Conservation (phyloP, 805 yeast genomes). For the Pichia exigua region DNA sequence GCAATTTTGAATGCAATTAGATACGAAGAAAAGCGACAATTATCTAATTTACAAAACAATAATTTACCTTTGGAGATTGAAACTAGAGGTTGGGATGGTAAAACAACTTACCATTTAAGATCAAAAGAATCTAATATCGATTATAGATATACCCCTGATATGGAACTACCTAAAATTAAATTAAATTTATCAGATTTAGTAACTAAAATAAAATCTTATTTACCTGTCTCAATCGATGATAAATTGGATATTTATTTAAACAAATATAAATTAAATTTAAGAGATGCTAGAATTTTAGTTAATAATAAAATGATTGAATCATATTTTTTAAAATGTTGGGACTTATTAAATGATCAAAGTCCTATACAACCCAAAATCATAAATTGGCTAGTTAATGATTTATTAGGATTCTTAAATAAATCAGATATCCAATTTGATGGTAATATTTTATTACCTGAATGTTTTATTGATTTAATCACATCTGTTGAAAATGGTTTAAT, state of each 20-base stretch:
- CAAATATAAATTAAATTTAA: slow-evolving; percentile 53
- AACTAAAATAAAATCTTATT: slow-evolving; percentile 29
- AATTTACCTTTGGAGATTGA: slow-evolving; percentile 31
- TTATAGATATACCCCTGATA: slow-evolving; percentile 91
- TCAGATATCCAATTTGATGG: slow-evolving; percentile 31
- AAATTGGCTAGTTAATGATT: slow-evolving; percentile 71
- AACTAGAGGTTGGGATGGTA: slow-evolving; percentile 92
- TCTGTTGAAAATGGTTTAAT: slow-evolving; percentile 35
- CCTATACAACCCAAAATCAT: slow-evolving; percentile 3
- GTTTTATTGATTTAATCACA: slow-evolving; percentile 47
- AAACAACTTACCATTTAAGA: slow-evolving; percentile 56
- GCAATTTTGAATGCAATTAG: slow-evolving; percentile 72
- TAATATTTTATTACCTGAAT: slow-evolving; percentile 31
- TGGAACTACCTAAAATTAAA: slow-evolving; percentile 63
- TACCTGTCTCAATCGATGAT: slow-evolving; percentile 61
- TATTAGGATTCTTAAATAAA: slow-evolving; percentile 61
- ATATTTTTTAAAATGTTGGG: slow-evolving; percentile 44
- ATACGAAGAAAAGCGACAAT: slow-evolving; percentile 69
- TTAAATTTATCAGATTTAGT: slow-evolving; percentile 37
- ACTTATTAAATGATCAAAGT: slow-evolving; percentile 15
- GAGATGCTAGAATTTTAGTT: slow-evolving; percentile 69
- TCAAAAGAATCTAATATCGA: slow-evolving; percentile 77
- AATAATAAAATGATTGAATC: slow-evolving; percentile 39
- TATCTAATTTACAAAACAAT: slow-evolving; percentile 30
- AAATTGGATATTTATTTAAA: slow-evolving; percentile 37